Evolutionary conservation across 129 eudicot genomes (phyloP).

Genomic region (Calendula officinalis): DNA sequence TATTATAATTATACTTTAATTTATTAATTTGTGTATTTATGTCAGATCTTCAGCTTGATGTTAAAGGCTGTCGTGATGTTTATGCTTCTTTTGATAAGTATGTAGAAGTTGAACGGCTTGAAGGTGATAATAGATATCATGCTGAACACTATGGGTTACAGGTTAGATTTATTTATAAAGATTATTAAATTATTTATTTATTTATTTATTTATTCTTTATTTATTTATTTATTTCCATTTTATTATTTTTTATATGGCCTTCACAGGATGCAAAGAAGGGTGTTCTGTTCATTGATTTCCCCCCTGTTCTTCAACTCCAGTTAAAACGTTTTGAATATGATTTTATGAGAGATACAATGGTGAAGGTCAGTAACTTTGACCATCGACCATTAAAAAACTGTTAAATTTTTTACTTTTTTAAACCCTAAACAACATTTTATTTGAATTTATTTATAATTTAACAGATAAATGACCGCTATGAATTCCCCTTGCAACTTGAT

Average conservation of each 20-base stretch:
- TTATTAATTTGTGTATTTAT: no score
- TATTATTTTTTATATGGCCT: background rate
- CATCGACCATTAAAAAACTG: no score
- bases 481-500: constrained; percentile 4
- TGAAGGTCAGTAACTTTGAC: constrained; percentile 43
- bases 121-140: constrained; percentile 66
- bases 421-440: background rate
- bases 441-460: background rate
- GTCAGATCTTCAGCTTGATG: no score
- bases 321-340: constrained; percentile 33
- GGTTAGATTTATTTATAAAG: constrained; percentile 33
- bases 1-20: no score
- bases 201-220: background rate
- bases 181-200: background rate
- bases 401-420: background rate
- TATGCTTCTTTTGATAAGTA: constrained; percentile 2
- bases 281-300: no score
- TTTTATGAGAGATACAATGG: constrained; percentile 47
- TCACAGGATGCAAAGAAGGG: constrained; percentile 67
- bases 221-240: background rate
- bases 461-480: constrained; percentile 3
- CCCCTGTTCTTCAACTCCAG: no score
- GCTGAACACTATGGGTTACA: constrained; percentile 71
- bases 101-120: constrained; percentile 72
- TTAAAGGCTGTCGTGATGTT: no score